Base-by-base conservation (phyloP, 176 grass and related monocot species). In the Rhynchospora tenuis region DNA sequence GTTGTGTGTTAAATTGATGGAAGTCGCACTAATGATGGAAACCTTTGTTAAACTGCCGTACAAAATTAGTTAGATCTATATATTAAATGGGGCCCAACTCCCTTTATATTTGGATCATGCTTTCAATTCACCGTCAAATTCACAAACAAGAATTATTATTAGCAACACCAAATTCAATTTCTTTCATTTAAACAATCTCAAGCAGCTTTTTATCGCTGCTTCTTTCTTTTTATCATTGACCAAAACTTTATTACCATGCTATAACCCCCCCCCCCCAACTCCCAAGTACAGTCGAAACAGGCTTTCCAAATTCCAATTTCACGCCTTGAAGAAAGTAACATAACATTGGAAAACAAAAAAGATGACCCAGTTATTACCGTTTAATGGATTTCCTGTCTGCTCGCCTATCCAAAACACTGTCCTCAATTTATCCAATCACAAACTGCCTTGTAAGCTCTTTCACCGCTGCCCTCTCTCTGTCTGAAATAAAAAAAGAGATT, bases 1-100 rank as follows among this genome's bases (percentile, higher is more conserved):
- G 19, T 31, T 31, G 14, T 19, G 31, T 68, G 64, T 16, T 33
- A 43, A 42, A 42, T 68, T 68, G 28, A 38, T 33, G 14, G 2
- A 7, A 45, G n/a, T 44, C 43, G 16, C 2, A 44, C 17, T 17
- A 44, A 47, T 22, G 22, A 72, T 72, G 17, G 43, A 17, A 72
- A 19, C 68, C 19, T 72, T 23, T 12, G 19, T 19, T 47, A 23
- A 72, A 47, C 2, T 47, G 42, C n/a, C n/a, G 69, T 24, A 73
- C 69, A 24, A 73, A 73, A 48, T 73, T 73, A 43, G 65, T 29
- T 69, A 43, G 65, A 69, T 69, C 65, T 69, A 33, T 69, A 43
- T 69, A 69, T 43, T 69, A n/a, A 69, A 29, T 43, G 17, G 16
- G 31, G 65, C 33, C 38, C 65, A 69, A n/a, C 65, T 14, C 38